Conservation (phyloP, 306 rosid species). For the Corylus americana region DNA sequence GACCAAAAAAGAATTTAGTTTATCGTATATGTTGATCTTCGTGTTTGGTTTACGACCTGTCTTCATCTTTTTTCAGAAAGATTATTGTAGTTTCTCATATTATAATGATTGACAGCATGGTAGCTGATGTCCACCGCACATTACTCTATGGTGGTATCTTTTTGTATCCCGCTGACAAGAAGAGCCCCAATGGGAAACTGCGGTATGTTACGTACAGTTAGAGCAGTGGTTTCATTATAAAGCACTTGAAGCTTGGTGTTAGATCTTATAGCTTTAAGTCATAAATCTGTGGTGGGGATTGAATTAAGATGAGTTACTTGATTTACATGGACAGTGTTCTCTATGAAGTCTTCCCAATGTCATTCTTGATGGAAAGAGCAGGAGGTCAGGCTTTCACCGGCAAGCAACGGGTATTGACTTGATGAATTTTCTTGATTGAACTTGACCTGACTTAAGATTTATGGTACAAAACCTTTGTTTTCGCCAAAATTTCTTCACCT, state of each 20-base stretch:
- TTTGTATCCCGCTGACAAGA: slow-evolving; percentile 95
- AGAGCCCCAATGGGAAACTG: slow-evolving; percentile 94
- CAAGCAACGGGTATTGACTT: slow-evolving; percentile 63
- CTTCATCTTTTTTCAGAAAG: slow-evolving; percentile 1
- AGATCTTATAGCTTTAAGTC: not conserved
- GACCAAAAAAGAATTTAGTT: not conserved
- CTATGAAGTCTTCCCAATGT: slow-evolving; percentile 98
- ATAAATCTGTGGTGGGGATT: not conserved
- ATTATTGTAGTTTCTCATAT: not conserved
- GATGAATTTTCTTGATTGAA: slow-evolving; percentile 6
- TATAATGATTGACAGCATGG: slow-evolving; percentile 68
- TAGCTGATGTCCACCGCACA: slow-evolving; percentile 98
- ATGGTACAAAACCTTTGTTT: not conserved
- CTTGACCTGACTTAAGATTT: not conserved
- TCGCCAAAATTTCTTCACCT: not conserved
- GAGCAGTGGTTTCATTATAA: not conserved
- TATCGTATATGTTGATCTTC: not conserved
- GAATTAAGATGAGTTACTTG: slow-evolving; percentile 15
- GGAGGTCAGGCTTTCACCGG: slow-evolving; percentile 96
- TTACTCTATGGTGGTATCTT: slow-evolving; percentile 95
- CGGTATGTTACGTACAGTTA: slow-evolving; percentile 53
- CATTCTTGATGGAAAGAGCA: slow-evolving; percentile 94
- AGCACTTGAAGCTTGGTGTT: slow-evolving; percentile 3
- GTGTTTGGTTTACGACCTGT: slow-evolving; percentile 2
- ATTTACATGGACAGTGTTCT: slow-evolving; percentile 54